Base-by-base conservation (phyloP, 2,329 filamentous ascomycete genomes). In the Colletotrichum camelliae region DNA sequence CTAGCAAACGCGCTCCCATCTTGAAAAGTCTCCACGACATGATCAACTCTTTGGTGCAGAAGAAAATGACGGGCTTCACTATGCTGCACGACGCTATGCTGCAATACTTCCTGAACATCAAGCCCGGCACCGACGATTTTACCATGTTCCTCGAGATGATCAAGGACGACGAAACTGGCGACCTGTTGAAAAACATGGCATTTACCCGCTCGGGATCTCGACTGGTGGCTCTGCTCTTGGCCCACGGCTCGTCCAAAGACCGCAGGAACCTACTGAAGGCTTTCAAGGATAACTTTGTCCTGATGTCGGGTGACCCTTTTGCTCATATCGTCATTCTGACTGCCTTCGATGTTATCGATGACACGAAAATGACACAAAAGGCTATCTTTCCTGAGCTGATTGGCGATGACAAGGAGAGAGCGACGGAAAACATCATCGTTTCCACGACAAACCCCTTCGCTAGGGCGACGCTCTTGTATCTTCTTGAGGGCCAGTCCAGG, bases 61-160 rank as follows among this genome's bases (percentile, higher is more conserved):
- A 99, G 91, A 97, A 97, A 86, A 93, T 97, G 86, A 97, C 95
- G 1, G 96, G 95, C 12, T 98, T 99, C 86, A 98, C 96, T 3
- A 97, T 99, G 91, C 91, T 99, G 24, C 97, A 99, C 85, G 97
- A 98, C 81, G 97, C 97, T 66, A 98, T 99, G 96, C 89, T 98
- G 75, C 96, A 99, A 83, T 99, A 98, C 85, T 98, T 96, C 86
- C 87, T 95, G 69, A 96, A 94, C 80, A 92, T 93, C 62, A 93
- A 94, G 78, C 88, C 91, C 6, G 96, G 94, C 5, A 95, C 93
- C 60, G 92, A 95, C 74, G 96, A 98, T 83, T 93, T 95, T 57
- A 94, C 89, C 37, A 96, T 98, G 80, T 98, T 98, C 82, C 87
- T 97, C 74, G 96, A 98, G 84, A 90, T 97, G 79, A 88, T 99